Evolutionary conservation across 2,329 filamentous ascomycete species (phyloP).

Genomic region (Acrocalymma vagum): DNA sequence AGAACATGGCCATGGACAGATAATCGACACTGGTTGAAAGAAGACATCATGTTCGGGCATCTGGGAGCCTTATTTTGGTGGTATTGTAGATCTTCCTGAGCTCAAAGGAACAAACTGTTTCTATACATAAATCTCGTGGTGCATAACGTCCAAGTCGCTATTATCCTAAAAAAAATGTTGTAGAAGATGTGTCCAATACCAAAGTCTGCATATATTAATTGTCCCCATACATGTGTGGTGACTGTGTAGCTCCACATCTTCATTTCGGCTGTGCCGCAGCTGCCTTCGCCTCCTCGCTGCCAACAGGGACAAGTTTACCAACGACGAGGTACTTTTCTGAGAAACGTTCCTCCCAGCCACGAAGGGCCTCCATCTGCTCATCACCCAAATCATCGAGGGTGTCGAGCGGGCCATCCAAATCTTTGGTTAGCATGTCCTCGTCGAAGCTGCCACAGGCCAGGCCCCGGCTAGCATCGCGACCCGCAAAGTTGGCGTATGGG

Average conservation of each 20-base stretch:
- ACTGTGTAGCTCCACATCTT: background rate
- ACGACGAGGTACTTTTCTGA: conserved; percentile 95
- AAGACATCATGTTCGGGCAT: no score
- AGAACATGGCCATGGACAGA: no score
- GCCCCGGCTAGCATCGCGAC: conserved; percentile 86
- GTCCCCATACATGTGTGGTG: background rate
- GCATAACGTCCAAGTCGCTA: no score
- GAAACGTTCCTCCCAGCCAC: conserved; percentile 94
- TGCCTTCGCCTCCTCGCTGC: conserved; percentile 61
- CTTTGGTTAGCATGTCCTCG: conserved; percentile 91
- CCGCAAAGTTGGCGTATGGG: conserved; percentile 95
- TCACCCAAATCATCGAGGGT: conserved; percentile 73
- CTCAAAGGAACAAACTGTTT: no score
- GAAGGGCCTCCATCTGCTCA: conserved; percentile 83
- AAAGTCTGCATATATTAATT: conserved; percentile 9
- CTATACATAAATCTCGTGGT: no score
- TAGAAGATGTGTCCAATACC: conserved; percentile 4
- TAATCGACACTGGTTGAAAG: no score
- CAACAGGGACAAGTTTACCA: conserved; percentile 78
- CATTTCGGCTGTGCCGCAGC: conserved; percentile 32
- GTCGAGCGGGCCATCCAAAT: conserved; percentile 85
- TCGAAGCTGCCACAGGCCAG: conserved; percentile 93
- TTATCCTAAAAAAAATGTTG: no score
- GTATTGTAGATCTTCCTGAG: no score
- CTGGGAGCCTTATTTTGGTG: no score